phyloP scores from a whole-genome alignment of 2,329 filamentous ascomycete species.

The Thyridium curvatum region DNA sequence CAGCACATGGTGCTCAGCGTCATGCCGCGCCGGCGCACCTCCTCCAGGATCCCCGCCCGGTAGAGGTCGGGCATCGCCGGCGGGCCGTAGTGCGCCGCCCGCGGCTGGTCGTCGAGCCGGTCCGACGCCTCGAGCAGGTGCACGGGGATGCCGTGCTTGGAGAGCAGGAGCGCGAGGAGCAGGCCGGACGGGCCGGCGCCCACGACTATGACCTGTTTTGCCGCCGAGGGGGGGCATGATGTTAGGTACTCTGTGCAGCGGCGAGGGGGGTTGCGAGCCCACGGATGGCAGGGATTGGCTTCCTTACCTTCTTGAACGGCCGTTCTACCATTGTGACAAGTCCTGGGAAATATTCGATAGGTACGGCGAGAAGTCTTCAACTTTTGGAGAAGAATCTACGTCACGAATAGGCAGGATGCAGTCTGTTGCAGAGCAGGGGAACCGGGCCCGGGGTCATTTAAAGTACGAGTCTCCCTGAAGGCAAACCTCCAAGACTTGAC shows the following conservation, averaged over 20 bases:
- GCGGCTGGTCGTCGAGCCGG: constrained; percentile 51
- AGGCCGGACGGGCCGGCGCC: constrained; percentile 45
- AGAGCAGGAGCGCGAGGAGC: constrained; percentile 43
- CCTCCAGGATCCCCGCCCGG: constrained; percentile 51
- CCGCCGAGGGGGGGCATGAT: background rate
- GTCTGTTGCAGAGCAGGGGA: too few relatives aligned
- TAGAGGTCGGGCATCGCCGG: constrained; percentile 51
- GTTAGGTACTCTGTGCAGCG: background rate
- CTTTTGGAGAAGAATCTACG: too few relatives aligned
- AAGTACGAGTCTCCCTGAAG: too few relatives aligned
- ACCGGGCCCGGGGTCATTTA: too few relatives aligned
- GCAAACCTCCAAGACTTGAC: too few relatives aligned
- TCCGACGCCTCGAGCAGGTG: constrained; percentile 49
- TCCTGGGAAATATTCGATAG: background rate
- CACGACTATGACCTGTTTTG: constrained; percentile 36
- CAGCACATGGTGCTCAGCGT: constrained; percentile 31
- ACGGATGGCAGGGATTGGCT: background rate
- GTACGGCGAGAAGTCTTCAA: too few relatives aligned
- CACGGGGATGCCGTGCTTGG: constrained; percentile 43
- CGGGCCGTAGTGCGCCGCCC: constrained; percentile 56
- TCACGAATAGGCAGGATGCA: too few relatives aligned
- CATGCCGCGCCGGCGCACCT: constrained; percentile 29
- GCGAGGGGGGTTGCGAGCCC: background rate
- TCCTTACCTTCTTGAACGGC: constrained; percentile 12
- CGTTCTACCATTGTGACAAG: constrained; percentile 2